phyloP scores from a whole-genome alignment of 257 asterid genomes.

The Striga asiatica region DNA sequence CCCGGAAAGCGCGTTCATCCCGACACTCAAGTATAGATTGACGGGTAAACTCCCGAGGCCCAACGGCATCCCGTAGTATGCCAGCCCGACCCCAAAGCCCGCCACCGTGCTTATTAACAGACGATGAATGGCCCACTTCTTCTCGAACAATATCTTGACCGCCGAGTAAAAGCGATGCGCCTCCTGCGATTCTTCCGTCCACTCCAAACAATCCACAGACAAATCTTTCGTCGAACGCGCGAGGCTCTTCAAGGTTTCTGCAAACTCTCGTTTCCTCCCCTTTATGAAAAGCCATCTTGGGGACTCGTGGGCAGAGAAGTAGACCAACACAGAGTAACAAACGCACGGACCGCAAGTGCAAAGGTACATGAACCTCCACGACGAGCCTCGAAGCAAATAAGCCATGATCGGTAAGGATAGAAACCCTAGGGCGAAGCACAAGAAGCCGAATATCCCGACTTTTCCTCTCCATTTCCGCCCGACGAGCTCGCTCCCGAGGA shows the following conservation, averaged over 20 bases:
- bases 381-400: conserved; percentile 17
- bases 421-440: conserved; percentile 57
- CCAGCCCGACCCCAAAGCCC: conserved; percentile 48
- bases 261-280: conserved; percentile 42
- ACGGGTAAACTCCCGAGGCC: conserved; percentile 38
- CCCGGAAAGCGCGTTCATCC: conserved; percentile 48
- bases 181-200: background rate
- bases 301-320: conserved; percentile 35
- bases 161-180: conserved; percentile 32
- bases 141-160: conserved; percentile 25
- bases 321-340: conserved; percentile 20
- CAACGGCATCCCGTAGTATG: conserved; percentile 73
- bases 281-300: conserved; percentile 70
- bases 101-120: conserved; percentile 32
- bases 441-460: conserved; percentile 41
- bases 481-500: conserved; percentile 49
- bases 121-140: conserved; percentile 38
- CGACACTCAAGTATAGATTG: conserved; percentile 44
- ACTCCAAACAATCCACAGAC: conserved; percentile 38
- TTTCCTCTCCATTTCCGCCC: conserved; percentile 53
- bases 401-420: conserved; percentile 45
- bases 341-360: conserved; percentile 42
- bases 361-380: conserved; percentile 53
- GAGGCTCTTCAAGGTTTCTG: conserved; percentile 30
- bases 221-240: conserved; percentile 24